phyloP scores from a whole-genome alignment of 2,329 filamentous ascomycete genomes.

The Gremmenia infestans region DNA sequence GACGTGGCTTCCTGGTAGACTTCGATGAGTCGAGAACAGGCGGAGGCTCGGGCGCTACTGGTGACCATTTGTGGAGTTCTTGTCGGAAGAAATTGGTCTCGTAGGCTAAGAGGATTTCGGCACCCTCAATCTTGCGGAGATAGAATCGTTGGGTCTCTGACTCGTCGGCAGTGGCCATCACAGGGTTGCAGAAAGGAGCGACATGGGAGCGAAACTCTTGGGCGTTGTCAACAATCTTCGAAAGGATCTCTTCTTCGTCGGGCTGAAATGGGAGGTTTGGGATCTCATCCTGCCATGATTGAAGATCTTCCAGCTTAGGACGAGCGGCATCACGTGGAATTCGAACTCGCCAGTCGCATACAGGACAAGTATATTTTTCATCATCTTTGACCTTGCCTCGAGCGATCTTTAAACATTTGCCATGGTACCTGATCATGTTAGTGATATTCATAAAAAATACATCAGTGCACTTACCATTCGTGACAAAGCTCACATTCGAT shows the following conservation, averaged over 20 bases:
- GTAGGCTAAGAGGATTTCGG: slow-evolving; percentile 82
- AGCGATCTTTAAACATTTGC: slow-evolving; percentile 96
- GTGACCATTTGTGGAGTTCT: slow-evolving; percentile 90
- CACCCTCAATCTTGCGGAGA: slow-evolving; percentile 92
- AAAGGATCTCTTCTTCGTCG: slow-evolving; percentile 83
- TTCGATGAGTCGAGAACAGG: slow-evolving; percentile 82
- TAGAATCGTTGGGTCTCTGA: slow-evolving; percentile 91
- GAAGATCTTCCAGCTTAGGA: slow-evolving; percentile 87
- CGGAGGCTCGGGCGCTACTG: slow-evolving; percentile 79
- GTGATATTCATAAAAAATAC: neutral
- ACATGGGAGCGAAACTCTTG: slow-evolving; percentile 81
- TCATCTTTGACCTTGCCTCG: slow-evolving; percentile 97
- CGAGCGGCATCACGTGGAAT: slow-evolving; percentile 94
- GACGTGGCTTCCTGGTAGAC: slow-evolving; percentile 90
- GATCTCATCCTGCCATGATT: slow-evolving; percentile 80
- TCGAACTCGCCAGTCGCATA: slow-evolving; percentile 95
- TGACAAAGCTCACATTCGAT: slow-evolving; percentile 98
- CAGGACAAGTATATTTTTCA: slow-evolving; percentile 96
- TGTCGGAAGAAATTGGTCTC: slow-evolving; percentile 99
- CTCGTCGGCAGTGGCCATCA: slow-evolving; percentile 78
- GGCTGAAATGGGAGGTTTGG: slow-evolving; percentile 82
- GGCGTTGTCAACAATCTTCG: slow-evolving; percentile 82
- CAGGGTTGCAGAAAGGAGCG: slow-evolving; percentile 71
- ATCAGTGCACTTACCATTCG: slow-evolving; percentile 67
- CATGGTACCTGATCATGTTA: slow-evolving; percentile 69